Conservation (phyloP, 139 green algal species). For the Tetradesmus obliquus region DNA sequence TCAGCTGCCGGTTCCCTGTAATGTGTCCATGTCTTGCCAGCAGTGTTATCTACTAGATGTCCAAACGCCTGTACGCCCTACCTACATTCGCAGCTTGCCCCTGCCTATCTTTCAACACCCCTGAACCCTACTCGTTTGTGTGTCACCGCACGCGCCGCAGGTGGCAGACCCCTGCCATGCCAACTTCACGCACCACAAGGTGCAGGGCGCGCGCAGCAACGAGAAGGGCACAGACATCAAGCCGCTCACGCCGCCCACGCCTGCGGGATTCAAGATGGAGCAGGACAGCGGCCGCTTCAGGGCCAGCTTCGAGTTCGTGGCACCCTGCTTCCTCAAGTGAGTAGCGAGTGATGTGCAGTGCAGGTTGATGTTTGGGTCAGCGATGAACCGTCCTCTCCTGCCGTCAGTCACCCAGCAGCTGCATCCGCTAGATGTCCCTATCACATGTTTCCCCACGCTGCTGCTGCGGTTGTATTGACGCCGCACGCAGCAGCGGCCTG, state of each 20-base stretch:
- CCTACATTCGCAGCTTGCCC: not conserved
- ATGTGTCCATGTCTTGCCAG: no score
- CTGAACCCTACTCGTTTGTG: no score
- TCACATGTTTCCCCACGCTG: not conserved
- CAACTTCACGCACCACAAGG: slow-evolving; percentile 50
- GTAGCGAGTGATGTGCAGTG: not conserved
- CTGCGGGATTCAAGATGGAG: slow-evolving; percentile 38
- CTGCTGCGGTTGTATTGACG: not conserved
- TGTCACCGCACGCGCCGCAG: not conserved
- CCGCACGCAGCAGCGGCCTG: no score
- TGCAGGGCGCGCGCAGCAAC: slow-evolving; percentile 28
- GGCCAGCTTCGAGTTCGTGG: slow-evolving; percentile 39
- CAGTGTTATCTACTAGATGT: no score
- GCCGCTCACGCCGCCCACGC: slow-evolving; percentile 4
- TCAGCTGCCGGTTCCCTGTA: no score
- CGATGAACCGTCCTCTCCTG: not conserved
- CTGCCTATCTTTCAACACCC: no score
- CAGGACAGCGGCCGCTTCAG: slow-evolving; percentile 20
- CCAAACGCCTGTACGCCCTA: no score
- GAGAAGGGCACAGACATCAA: slow-evolving; percentile 47
- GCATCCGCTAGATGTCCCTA: not conserved
- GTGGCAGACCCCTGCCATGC: slow-evolving; percentile 52
- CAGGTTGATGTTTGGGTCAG: no score
- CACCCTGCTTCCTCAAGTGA: slow-evolving; percentile 50
- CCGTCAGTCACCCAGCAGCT: not conserved